These are phyloP conservation scores for Daldinia grandis DNA, from an alignment of 495 filamentous ascomycete genomes.

Conservation along the genomic window DNA sequence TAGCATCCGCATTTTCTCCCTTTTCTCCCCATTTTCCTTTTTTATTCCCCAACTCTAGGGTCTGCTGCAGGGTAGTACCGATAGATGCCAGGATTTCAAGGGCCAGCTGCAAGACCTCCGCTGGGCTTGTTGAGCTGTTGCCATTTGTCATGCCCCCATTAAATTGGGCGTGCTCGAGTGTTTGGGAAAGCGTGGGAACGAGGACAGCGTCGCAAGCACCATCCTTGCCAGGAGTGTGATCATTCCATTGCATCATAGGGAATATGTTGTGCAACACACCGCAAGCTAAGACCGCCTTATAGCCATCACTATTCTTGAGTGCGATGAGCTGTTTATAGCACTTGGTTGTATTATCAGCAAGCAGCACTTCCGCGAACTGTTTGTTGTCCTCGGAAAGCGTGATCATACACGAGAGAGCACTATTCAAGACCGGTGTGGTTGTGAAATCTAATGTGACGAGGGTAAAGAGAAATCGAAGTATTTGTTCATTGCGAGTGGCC, in stretches of 20 bases:
- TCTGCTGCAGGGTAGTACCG: constrained; percentile 60
- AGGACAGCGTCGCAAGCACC: constrained; percentile 58
- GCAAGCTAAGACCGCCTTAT: constrained; percentile 56
- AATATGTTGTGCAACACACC: constrained; percentile 64
- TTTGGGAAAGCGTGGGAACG: constrained; percentile 52
- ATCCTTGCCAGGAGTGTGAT: constrained; percentile 56
- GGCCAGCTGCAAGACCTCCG: constrained; percentile 56
- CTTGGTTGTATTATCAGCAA: constrained; percentile 47
- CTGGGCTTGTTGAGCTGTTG: constrained; percentile 32
- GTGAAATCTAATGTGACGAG: constrained; percentile 49
- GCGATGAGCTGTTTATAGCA: constrained; percentile 51
- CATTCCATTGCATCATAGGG: constrained; percentile 54
- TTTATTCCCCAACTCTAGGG: constrained; percentile 52
- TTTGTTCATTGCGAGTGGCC: constrained; percentile 53
- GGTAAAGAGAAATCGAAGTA: constrained; percentile 61
- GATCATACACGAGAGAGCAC: constrained; percentile 60
- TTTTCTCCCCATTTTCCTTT: constrained; percentile 44
- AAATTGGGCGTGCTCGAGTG: constrained; percentile 46
- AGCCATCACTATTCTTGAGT: constrained; percentile 46
- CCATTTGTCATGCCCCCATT: constrained; percentile 42
- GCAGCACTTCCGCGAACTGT: constrained; percentile 53
- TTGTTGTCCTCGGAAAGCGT: constrained; percentile 65
- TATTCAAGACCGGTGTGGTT: constrained; percentile 50
- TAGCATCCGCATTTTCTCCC: constrained; percentile 44
- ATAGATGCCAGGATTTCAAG: constrained; percentile 68